Evolutionary conservation across 495 filamentous ascomycete genomes (phyloP).

Genomic region (Pseudomonodictys pantanalensis): DNA sequence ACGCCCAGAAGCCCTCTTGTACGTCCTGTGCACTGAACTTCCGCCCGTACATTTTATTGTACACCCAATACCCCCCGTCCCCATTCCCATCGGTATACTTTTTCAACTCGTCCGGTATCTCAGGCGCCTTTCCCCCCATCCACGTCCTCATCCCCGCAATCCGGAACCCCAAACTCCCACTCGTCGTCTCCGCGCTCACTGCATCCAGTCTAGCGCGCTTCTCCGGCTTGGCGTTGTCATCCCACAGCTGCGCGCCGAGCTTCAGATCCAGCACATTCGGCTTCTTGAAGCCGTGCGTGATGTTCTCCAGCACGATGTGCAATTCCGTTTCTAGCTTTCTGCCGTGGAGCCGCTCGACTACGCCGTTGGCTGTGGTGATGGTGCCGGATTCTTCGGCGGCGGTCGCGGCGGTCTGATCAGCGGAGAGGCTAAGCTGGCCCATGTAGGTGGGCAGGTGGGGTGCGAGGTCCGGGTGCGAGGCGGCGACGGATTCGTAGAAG

Average conservation of each 20-base stretch:
- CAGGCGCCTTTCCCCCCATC: constrained; percentile 57
- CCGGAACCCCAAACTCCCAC: constrained; percentile 74
- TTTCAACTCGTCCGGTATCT: constrained; percentile 41
- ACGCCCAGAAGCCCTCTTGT: constrained; percentile 69
- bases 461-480: constrained; percentile 65
- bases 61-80: constrained; percentile 65
- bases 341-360: constrained; percentile 35
- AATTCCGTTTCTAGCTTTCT: constrained; percentile 58
- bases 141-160: constrained; percentile 94
- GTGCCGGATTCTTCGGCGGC: constrained; percentile 17
- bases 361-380: constrained; percentile 49
- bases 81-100: constrained; percentile 44
- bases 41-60: constrained; percentile 86
- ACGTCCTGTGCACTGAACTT: constrained; percentile 68
- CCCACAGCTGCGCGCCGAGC: constrained; percentile 82
- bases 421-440: constrained; percentile 64
- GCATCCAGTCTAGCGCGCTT: constrained; percentile 80
- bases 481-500: constrained; percentile 79
- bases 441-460: constrained; percentile 81
- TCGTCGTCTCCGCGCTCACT: constrained; percentile 75
- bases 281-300: constrained; percentile 73
- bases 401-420: constrained; percentile 8
- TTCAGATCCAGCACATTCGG: constrained; percentile 97
- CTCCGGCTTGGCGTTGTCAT: constrained; percentile 69
- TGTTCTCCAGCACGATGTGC: constrained; percentile 84